Evolutionary conservation across 1,139 yeast genomes (phyloP), one percentile per base, ranked within the genome.

Genomic region (Ogataea hybrid): DNA sequence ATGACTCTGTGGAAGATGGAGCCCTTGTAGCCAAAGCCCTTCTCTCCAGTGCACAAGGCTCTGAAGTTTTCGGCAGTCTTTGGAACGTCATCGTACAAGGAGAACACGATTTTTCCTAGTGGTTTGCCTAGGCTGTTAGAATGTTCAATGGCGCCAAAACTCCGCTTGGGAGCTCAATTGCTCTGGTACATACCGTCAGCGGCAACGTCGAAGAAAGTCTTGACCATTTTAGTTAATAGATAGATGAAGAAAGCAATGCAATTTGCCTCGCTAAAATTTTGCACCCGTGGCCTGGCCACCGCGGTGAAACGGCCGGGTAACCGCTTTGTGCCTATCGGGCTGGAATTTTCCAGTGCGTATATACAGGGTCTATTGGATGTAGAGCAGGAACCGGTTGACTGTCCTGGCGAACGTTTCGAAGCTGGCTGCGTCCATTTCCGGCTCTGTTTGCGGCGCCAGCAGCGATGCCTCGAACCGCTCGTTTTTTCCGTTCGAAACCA

Each of bases 21-120:
- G 61, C 79, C 81, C 63, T 84, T 82, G 81, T 84, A 90, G 62
- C 97, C 97, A 68, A 77, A 90, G 51, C 97, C 97, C 78, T 90
- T 85, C 77, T 90, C 97, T 64, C 97, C 97, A 56, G 97, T 92
- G 70, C 85, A 77, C 62, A 92, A 78, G 56, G 96, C 97, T 72
- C 96, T 82, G 89, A 92, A 92, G 79, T 92, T 92, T 75, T 88
- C 96, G 59, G 96, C 81, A 56, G 98, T 92, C 84, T 90, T 89
- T 78, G 98, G 98, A 55, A 88, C 89, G 64, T 90, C 96, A 71
- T 81, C 76, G 85, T 86, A 89, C 67, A 92, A 84, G 71, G 87
- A 68, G 82, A 86, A 86, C 62, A 71, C 70, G 64, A 86, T 75
- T 70, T 90, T 81, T 59, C 95, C 95, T 59, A 83, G 70, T 49